Base-by-base conservation (phyloP, 768 basidiomycete genomes). In the Coprinopsis cinerea region DNA sequence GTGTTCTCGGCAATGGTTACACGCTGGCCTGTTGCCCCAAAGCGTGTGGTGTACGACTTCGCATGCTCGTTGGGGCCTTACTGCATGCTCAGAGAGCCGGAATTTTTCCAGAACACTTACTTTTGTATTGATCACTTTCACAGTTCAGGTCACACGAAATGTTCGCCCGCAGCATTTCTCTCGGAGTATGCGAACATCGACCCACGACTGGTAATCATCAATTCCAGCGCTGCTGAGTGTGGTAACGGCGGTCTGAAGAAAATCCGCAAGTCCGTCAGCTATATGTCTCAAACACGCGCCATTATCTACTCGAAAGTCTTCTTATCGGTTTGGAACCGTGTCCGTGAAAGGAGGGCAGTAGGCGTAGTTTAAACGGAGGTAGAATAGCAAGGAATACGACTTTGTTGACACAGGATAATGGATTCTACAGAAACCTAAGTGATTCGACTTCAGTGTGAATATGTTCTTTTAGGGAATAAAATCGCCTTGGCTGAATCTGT, bases 201-300 rank as follows among this genome's bases (percentile, higher is more conserved):
- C 53, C 62, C 59, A 4, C 40, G 53, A 1, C 48, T 68, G 0
- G 57, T 26, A 4, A n/a, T 41, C 2, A 54, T 65, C 18, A 68
- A 68, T 49, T 60, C 59, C 2, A 68, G 67, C 40, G 60, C 66
- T 0, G 66, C 59, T 3, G 64, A 68, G 48, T 65, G 63, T 44
- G 64, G 66, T 23, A 68, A 68, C 43, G 44, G 57, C 2, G 61
- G 60, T 4, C 37, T 67, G 6, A 22, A 6, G 59, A 65, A 0
- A n/a, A n/a, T n/a, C n/a, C n/a, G n/a, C n/a, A n/a, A n/a, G n/a
- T n/a, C n/a, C n/a, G n/a, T n/a, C n/a, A 62, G 60, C 44, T 66
- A 63, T 41, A 66, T 67, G 66, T 47, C 40, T 9, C 59, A 68
- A 32, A 53, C 57, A 2, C 36, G 59, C 13, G 62, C 61, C 0